phyloP scores from a whole-genome alignment of 2,329 filamentous ascomycete genomes.

The Pyrenochaeta sp. region DNA sequence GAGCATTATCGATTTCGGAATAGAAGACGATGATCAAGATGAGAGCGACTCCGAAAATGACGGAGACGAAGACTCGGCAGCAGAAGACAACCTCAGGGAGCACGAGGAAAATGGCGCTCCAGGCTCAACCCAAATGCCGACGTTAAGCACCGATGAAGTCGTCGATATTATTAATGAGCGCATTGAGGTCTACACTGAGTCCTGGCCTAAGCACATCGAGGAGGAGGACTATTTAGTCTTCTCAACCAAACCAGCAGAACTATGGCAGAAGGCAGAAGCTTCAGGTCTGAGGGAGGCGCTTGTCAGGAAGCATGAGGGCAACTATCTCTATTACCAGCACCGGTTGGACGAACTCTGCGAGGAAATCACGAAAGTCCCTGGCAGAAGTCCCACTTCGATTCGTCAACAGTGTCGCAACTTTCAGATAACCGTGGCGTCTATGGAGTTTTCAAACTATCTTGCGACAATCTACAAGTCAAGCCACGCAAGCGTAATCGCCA shows the following conservation, averaged over 20 bases:
- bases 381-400: slow-evolving; percentile 60
- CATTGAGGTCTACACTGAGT: slow-evolving; percentile 23
- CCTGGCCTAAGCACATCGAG: slow-evolving; percentile 32
- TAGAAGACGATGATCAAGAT: too few relatives aligned
- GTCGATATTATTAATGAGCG: slow-evolving; percentile 36
- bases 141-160: slow-evolving; percentile 20
- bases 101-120: slow-evolving; percentile 7
- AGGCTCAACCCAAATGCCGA: too few relatives aligned
- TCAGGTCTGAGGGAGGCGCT: slow-evolving; percentile 17
- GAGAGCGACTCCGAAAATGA: too few relatives aligned
- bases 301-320: slow-evolving; percentile 13
- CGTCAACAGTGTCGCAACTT: slow-evolving; percentile 64
- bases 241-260: slow-evolving; percentile 17
- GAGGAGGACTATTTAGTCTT: too few relatives aligned
- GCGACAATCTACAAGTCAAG: slow-evolving; percentile 24
- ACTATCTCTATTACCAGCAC: slow-evolving; percentile 21
- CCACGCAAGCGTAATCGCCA: slow-evolving; percentile 4
- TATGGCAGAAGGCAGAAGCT: slow-evolving; percentile 33
- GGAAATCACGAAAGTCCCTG: slow-evolving; percentile 52
- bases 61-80: slow-evolving; percentile 9
- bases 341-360: slow-evolving; percentile 27
- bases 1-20: too few relatives aligned
- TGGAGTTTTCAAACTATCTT: slow-evolving; percentile 61
- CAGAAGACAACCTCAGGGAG: slow-evolving; percentile 13
- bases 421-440: slow-evolving; percentile 70